phyloP scores from a whole-genome alignment of 345 rosid genomes.

The Eutrema japonicum region DNA sequence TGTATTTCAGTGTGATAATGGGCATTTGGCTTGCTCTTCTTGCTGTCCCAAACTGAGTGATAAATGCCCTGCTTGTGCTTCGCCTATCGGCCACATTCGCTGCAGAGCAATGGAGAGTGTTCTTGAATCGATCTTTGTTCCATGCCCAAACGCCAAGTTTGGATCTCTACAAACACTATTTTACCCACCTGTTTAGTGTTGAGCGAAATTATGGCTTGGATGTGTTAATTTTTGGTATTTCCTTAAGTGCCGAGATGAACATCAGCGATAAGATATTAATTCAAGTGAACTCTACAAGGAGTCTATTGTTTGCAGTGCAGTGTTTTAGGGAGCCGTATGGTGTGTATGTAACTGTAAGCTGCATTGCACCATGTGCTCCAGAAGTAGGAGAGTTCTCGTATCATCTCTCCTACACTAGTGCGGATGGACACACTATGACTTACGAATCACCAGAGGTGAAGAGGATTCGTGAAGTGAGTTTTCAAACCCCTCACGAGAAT shows the following conservation, averaged over 20 bases:
- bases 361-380: background rate
- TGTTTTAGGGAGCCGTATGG: background rate
- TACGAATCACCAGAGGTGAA: no score
- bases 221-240: no score
- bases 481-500: no score
- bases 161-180: conserved; percentile 47
- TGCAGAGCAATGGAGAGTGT: conserved; percentile 40
- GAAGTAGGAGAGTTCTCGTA: background rate
- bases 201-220: no score
- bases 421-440: background rate
- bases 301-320: background rate
- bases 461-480: no score
- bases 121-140: conserved; percentile 44
- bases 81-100: background rate
- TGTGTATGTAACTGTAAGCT: background rate
- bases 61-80: background rate
- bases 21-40: no score
- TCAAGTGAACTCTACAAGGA: background rate
- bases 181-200: background rate
- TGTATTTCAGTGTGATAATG: no score
- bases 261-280: background rate
- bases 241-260: background rate
- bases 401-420: background rate
- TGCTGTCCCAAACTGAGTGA: no score
- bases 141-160: conserved; percentile 47